Evolutionary conservation across 371 early-diverging fungal genomes (phyloP), one percentile per base, ranked within the genome.

Genomic region (Mortierella sp.): DNA sequence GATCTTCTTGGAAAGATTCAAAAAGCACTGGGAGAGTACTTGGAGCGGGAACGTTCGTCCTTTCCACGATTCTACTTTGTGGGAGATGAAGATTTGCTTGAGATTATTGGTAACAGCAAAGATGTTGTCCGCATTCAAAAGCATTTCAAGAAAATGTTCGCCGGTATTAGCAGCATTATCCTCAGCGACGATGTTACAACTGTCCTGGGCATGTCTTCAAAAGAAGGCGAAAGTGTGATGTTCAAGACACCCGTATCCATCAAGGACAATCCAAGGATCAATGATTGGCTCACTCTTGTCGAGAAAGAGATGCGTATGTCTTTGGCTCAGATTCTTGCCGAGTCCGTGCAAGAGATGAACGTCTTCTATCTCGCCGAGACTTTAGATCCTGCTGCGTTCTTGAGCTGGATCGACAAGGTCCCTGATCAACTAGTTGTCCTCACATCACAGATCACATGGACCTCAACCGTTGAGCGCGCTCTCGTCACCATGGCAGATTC

Each of bases 51-150:
- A 81, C 93, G 99, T 70, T 90, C 96, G 13, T 92, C 96, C 0
- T 99, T 99, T 91, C 98, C 99, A 52, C 94, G 99, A 36, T 99
- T 99, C 91, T 99, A 99, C 88, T 99, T 99, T 92, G 97, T 99
- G 57, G 99, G 99, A 83, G 99, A 99, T 77, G 99, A 99, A 88
- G 99, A 99, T 86, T 79, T 99, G 86, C 91, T 99, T 28, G 98
- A 99, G 87, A 97, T 99, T 74, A 96, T 99, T 72, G 99, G 99
- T 84, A 98, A 98, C 86, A 93, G 96, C 84, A 97, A 97, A 86
- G 99, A 99, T 79, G 91, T 98, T 45, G 82, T 92, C 48, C 92
- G 97, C 57, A 96, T 99, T 74, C 98, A 98, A 83, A 98, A 98
- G 74, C 99, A 99, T 83, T 93, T 99, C 86, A 96, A 96, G 85